Evolutionary conservation across 1,139 yeast genomes (phyloP), one percentile per base, ranked within the genome.

Genomic region (Maudiozyma humilis): DNA sequence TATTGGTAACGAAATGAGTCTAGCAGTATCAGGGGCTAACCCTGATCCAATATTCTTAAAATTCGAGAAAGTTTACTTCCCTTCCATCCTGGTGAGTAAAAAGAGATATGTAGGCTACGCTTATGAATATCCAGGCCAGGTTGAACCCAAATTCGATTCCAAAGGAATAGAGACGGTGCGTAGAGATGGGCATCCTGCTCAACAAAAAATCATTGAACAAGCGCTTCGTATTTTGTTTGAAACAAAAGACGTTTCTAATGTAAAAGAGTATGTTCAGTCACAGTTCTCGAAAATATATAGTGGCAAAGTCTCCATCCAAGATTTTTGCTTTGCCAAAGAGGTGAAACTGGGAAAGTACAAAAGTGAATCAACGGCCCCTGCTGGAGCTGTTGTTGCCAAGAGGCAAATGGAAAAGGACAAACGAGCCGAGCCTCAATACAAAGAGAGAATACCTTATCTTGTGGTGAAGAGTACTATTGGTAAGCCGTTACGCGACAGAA

Each of bases 91-190:
- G 39, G 67, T 88, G 36, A 83, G 94, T 23, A 91, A 91, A 61
- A 91, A 91, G 57, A 64, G 98, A 40, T 91, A 91, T 59, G 96
- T 88, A 18, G 98, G 98, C 0, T 78, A 78, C 57, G 73, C 84
- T 44, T 89, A 73, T 62, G 95, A 85, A 51, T 59, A 63, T 30
- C 73, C 69, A 34, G 65, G 64, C 15, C 89, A 84, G 53, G 53
- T 44, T 3, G 64, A 52, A 6, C 87, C 96, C 0, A 72, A 65
- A 27, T 89, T 91, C 62, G 97, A 91, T 66, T 96, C 98, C 2
- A 91, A 91, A 55, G 98, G 98, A 1, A 88, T 87, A 15, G 98
- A 91, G 61, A 91, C 97, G 0, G 84, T 91, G 0, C 64, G 98
- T 48, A 69, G 98, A 51, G 98, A 91, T 63, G 97, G 96, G 0